These are phyloP conservation scores for Rhexocercosporidium sp. DNA, from an alignment of 2,329 filamentous ascomycete genomes.

Conservation along the genomic window DNA sequence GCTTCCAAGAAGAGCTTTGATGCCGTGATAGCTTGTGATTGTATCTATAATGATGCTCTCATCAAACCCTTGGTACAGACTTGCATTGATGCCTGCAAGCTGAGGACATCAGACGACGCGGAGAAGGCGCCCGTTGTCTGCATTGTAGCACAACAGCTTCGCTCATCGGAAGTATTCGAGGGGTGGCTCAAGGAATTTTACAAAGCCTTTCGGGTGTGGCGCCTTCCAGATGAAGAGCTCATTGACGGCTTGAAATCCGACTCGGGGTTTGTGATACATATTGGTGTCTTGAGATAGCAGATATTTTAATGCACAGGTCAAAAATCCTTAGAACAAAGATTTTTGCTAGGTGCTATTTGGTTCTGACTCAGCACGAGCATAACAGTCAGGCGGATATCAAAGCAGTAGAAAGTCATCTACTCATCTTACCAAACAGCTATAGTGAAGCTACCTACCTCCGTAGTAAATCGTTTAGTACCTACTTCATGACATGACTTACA, in stretches of 20 bases:
- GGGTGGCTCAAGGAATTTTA: constrained; percentile 76
- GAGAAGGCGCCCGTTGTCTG: constrained; percentile 65
- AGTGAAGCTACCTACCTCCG: background rate
- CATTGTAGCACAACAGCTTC: constrained; percentile 86
- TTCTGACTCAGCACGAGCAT: background rate
- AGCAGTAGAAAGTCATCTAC: too few species aligned
- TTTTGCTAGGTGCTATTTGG: background rate
- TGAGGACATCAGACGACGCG: constrained; percentile 49
- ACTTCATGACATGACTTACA: too few species aligned
- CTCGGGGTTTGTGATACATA: constrained; percentile 82
- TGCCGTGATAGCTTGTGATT: constrained; percentile 84
- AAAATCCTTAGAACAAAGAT: background rate
- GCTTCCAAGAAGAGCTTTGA: constrained; percentile 61
- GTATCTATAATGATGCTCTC: constrained; percentile 91
- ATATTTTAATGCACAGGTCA: background rate
- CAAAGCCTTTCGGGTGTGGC: constrained; percentile 73
- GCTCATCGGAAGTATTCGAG: constrained; percentile 84
- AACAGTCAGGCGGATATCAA: background rate
- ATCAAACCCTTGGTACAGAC: constrained; percentile 82
- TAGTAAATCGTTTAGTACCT: background rate
- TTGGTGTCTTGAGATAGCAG: constrained; percentile 57
- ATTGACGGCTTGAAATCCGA: constrained; percentile 61
- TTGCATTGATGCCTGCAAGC: constrained; percentile 73
- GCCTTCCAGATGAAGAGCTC: constrained; percentile 69
- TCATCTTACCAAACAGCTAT: background rate